Conservation (phyloP, 2,329 filamentous ascomycete genomes). For the Aureobasidium sp. region DNA sequence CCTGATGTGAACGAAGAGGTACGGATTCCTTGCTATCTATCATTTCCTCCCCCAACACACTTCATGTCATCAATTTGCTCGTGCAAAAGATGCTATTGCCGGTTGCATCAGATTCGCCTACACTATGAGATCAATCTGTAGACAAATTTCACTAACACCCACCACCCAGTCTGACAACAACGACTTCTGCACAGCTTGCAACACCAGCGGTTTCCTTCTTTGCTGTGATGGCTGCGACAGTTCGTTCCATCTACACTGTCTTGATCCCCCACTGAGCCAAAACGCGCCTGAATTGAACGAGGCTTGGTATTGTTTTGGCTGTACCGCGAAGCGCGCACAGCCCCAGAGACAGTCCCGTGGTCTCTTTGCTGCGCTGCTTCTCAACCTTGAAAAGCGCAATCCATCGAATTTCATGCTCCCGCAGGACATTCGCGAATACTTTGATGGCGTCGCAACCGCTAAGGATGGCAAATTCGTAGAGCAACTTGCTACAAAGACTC, state of each 20-base stretch:
- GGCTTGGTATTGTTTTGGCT: constrained; percentile 76
- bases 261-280: constrained; percentile 63
- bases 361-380: constrained; percentile 58
- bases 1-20: constrained; percentile 53
- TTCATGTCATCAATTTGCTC: constrained; percentile 28
- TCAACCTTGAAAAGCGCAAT: constrained; percentile 34
- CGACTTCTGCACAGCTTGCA: constrained; percentile 83
- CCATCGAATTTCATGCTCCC: constrained; percentile 51
- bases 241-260: constrained; percentile 84
- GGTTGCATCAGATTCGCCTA: background rate
- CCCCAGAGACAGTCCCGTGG: constrained; percentile 39
- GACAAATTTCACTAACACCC: constrained; percentile 31
- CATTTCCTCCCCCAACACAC: constrained; percentile 33
- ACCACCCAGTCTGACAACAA: constrained; percentile 59
- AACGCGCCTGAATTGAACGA: constrained; percentile 52
- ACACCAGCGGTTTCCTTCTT: constrained; percentile 74
- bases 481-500: constrained; percentile 47
- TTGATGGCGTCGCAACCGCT: constrained; percentile 71
- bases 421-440: constrained; percentile 62
- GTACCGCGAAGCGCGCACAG: constrained; percentile 41
- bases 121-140: constrained; percentile 5
- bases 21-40: constrained; percentile 39
- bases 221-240: constrained; percentile 90
- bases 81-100: constrained; percentile 4
- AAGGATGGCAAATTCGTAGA: constrained; percentile 77